phyloP scores from a whole-genome alignment of 768 basidiomycete genomes.

The Polyporus arcularius region DNA sequence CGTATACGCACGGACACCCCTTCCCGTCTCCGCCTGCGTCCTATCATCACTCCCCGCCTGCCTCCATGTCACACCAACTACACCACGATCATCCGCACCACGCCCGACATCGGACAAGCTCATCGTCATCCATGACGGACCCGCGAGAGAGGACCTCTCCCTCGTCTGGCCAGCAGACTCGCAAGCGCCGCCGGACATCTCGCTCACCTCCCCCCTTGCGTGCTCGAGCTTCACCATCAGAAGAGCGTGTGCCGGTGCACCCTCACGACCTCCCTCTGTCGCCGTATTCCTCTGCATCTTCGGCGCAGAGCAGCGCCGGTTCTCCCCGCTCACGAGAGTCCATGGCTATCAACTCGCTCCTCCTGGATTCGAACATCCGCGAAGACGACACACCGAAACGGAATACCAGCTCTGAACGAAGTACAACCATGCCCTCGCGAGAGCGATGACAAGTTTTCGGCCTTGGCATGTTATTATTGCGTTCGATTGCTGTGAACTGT shows the following conservation, averaged over 20 bases:
- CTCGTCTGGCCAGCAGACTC: conserved; percentile 18
- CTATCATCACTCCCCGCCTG: conserved; percentile 34
- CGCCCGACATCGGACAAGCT: conserved; percentile 27
- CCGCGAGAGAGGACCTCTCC: conserved; percentile 4
- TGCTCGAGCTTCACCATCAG: conserved; percentile 27
- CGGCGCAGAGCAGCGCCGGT: conserved; percentile 61
- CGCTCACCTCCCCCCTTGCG: conserved; percentile 48
- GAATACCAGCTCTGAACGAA: conserved; percentile 21
- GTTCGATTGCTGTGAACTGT: not conserved
- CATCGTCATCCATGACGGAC: conserved; percentile 34
- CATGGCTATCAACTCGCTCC: conserved; percentile 78
- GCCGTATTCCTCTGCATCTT: conserved; percentile 71
- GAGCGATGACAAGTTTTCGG: conserved; percentile 4
- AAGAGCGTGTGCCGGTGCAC: conserved; percentile 32
- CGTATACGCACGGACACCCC: conserved; percentile 20
- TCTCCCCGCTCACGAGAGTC: conserved; percentile 72
- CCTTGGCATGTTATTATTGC: not conserved
- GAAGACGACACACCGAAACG: conserved; percentile 20
- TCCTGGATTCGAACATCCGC: conserved; percentile 45
- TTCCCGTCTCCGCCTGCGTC: conserved; percentile 31
- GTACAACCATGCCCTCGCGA: conserved; percentile 15
- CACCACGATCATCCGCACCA: conserved; percentile 5
- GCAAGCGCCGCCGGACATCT: conserved; percentile 65
- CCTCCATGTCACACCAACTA: conserved; percentile 25
- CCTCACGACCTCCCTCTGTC: conserved; percentile 65